Base-by-base conservation (phyloP, 2,329 filamentous ascomycete genomes). In the Botrytis aclada region DNA sequence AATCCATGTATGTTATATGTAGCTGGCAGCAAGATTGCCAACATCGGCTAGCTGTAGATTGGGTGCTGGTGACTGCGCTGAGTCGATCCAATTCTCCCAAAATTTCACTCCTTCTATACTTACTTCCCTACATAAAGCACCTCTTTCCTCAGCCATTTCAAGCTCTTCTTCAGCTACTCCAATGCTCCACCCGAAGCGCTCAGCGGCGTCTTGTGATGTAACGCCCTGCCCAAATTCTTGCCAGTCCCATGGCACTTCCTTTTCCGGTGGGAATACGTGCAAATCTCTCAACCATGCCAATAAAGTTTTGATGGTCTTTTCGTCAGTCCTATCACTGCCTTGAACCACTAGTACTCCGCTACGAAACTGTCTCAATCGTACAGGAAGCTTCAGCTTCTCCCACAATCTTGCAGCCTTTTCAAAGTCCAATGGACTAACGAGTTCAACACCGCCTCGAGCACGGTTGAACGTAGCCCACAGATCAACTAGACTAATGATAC, bases 381-480 rank as follows among this genome's bases (percentile, higher is more conserved):
- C 90, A 0, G 96, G 96, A 5, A 99, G 85, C 78, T 90, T 92
- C 29, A 99, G 85, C 75, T 90, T 92, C 79, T 97, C 94, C 94
- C 96, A 99, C 78, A 97, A 85, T 56, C 89, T 87, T 0, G 94
- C 93, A 1, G 96, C 96, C 80, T 95, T 95, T 80, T 96, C 92
- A 78, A 99, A 97, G 79, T 99, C 96, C 29, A 90, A 85, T 0
- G 96, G 96, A 76, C 93, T 97, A 69, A 98, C 93, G 25, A 99
- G 88, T 82, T 99, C 96, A 25, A 99, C 95, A 12, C 95, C 96
- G 69, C 95, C 95, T 71, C 95, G 89, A 43, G 93, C 94, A 47
- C 95, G 89, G 82, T 99, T 99, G 85, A 98, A 98, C 76, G 97
- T 89, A 41, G 94, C 93, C 94, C 94, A 98, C 0, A 97, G 86